Conservation (phyloP, 805 yeast species). For the Metschnikowia koreensis region DNA sequence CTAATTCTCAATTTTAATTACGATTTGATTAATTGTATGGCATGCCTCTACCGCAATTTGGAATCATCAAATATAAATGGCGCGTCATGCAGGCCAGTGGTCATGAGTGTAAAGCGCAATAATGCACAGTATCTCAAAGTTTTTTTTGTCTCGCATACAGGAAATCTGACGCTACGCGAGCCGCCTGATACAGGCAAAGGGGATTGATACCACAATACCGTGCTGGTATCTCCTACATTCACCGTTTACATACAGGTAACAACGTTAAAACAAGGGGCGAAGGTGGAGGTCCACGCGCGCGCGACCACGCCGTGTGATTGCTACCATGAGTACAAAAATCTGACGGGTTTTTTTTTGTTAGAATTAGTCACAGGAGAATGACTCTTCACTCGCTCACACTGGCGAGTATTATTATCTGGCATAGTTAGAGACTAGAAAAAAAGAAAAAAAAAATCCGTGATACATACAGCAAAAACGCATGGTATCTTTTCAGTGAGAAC, state of each 20-base stretch:
- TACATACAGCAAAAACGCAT: background rate
- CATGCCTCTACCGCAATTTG: background rate
- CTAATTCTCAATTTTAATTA: no score
- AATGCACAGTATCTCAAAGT: background rate
- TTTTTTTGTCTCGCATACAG: background rate
- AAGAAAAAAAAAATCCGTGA: background rate
- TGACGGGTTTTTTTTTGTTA: background rate
- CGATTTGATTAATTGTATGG: no score
- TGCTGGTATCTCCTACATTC: slow-evolving; percentile 2
- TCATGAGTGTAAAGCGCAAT: background rate
- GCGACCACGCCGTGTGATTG: background rate
- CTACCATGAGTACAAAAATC: background rate
- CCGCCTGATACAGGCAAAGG: background rate
- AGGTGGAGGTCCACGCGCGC: background rate
- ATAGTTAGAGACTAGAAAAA: background rate
- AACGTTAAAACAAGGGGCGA: slow-evolving; percentile 4
- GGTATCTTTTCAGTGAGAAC: no score
- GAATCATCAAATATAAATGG: background rate
- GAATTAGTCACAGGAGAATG: background rate
- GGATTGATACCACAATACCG: slow-evolving; percentile 3
- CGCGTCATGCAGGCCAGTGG: background rate
- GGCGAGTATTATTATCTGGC: slow-evolving; percentile 3
- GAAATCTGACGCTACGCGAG: background rate
- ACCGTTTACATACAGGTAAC: background rate
- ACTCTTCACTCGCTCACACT: background rate